Conservation (phyloP, 208 protist genomes). For the Wallacemonas sp. region DNA sequence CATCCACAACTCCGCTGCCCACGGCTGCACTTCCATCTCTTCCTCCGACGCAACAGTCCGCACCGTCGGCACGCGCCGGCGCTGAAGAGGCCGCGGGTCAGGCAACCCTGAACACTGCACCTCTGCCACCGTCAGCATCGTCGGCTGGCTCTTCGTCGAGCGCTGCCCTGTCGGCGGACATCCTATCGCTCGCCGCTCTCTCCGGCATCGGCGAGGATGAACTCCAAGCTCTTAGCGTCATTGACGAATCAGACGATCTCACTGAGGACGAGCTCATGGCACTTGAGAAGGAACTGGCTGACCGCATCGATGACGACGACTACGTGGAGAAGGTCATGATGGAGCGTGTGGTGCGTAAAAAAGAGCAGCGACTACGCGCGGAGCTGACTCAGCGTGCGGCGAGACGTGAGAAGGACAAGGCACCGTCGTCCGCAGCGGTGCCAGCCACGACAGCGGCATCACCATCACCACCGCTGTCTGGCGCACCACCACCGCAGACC, state of each 20-base stretch:
- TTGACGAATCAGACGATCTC: conserved; percentile 77
- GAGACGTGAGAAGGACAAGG: no score
- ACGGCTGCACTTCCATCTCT: no score
- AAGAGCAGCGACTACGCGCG: conserved; percentile 59
- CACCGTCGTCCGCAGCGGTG: no score
- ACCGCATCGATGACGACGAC: conserved; percentile 66
- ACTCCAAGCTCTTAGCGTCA: conserved; percentile 35
- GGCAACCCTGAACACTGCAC: neutral
- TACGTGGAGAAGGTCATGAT: conserved; percentile 77
- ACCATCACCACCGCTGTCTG: conserved; percentile 4
- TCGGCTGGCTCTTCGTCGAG: neutral
- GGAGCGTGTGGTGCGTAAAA: conserved; percentile 81
- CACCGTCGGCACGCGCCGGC: no score
- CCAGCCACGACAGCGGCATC: no score
- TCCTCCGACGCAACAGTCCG: no score
- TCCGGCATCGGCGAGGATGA: neutral
- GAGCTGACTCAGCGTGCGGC: no score
- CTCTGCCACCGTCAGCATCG: neutral
- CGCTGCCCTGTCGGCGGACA: neutral
- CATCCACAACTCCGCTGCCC: no score
- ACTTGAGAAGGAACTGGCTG: conserved; percentile 68
- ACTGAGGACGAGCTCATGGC: conserved; percentile 80
- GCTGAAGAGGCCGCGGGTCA: conserved; percentile 4
- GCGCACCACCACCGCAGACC: neutral
- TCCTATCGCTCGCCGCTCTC: neutral